These are phyloP conservation scores for Colletotrichum simmondsii DNA, from an alignment of 2,329 filamentous ascomycete genomes.

Conservation along the genomic window DNA sequence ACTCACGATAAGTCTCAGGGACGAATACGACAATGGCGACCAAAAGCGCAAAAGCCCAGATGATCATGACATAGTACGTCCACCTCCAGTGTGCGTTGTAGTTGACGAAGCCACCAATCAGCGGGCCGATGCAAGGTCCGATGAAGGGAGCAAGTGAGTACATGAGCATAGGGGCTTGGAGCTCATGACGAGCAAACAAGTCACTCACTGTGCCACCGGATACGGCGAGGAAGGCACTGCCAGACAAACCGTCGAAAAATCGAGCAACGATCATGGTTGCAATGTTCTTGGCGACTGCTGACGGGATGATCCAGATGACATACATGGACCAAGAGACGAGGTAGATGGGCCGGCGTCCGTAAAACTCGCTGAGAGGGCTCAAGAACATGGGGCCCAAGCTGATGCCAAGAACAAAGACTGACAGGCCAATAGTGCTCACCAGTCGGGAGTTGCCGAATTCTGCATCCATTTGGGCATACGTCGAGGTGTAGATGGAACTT, in stretches of 20 bases:
- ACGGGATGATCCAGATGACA: slow-evolving; percentile 83
- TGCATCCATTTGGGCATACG: slow-evolving; percentile 79
- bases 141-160: slow-evolving; percentile 76
- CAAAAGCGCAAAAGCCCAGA: slow-evolving; percentile 79
- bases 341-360: slow-evolving; percentile 85
- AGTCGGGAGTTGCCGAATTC: slow-evolving; percentile 79
- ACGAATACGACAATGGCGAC: slow-evolving; percentile 76
- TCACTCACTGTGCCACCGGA: slow-evolving; percentile 89
- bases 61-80: slow-evolving; percentile 86
- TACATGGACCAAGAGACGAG: slow-evolving; percentile 79
- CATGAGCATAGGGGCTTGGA: slow-evolving; percentile 86
- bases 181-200: slow-evolving; percentile 74
- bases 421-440: slow-evolving; percentile 83
- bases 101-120: slow-evolving; percentile 85
- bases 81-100: slow-evolving; percentile 79
- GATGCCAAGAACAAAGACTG: slow-evolving; percentile 83
- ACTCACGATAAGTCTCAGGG: slow-evolving; percentile 84
- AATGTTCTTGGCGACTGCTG: slow-evolving; percentile 85
- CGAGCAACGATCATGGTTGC: slow-evolving; percentile 80
- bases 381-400: slow-evolving; percentile 72
- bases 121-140: slow-evolving; percentile 68
- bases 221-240: slow-evolving; percentile 76
- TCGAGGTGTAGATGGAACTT: slow-evolving; percentile 89
- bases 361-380: slow-evolving; percentile 79
- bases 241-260: slow-evolving; percentile 81